Evolutionary conservation across 176 grass and related monocot genomes (phyloP), one percentile per base, ranked within the genome.

Genomic region (Lolium rigidum): DNA sequence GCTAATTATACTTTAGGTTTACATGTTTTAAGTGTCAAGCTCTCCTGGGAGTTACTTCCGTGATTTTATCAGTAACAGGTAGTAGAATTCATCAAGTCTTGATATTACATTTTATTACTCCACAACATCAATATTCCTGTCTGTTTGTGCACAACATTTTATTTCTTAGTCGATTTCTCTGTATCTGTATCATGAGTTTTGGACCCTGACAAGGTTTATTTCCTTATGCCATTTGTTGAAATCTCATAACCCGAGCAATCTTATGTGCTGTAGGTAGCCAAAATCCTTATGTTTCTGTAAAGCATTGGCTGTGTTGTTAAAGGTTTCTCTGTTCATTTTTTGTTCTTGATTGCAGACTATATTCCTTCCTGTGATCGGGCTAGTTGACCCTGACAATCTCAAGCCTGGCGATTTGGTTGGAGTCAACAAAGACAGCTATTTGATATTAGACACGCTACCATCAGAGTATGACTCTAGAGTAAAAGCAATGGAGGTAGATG

Each of bases 401-500:
- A 98, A 95, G 79, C 93, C 93, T 9, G 89, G 93, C 69, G 95
- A 98, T 89, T 87, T 97, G 39, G 95, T 97, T 63, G 95, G 92
- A 77, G 92, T 97, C 6, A 94, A 95, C 85, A 95, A 95, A 86
- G 91, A 98, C 68, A 93, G 89, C 87, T 98, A 93, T 84, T 83
- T 95, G 70, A 97, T 98, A 78, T 68, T 98, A 55, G 95, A 98
- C 86, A 95, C 93, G 2, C 83, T 93, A 70, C 95, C 95, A 12
- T 95, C 89, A 62, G 91, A 95, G 79, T 95, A 98, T 86, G 95
- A 98, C 66, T 98, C 95, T 9, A 84, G 91, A 39, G 93, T 93
- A 12, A 98, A 98, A 89, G 93, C 87, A 74, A 95, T 98, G 95
- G 93, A 98, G 77, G 93, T 93, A 35, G 91, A 98, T 88, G 95